A percentile compares a stretch with the other conserved stretches of the same genome.
Evolutionary conservation across 768 basidiomycete genomes (phyloP).

Genomic region (Boletus tomentosulus): DNA sequence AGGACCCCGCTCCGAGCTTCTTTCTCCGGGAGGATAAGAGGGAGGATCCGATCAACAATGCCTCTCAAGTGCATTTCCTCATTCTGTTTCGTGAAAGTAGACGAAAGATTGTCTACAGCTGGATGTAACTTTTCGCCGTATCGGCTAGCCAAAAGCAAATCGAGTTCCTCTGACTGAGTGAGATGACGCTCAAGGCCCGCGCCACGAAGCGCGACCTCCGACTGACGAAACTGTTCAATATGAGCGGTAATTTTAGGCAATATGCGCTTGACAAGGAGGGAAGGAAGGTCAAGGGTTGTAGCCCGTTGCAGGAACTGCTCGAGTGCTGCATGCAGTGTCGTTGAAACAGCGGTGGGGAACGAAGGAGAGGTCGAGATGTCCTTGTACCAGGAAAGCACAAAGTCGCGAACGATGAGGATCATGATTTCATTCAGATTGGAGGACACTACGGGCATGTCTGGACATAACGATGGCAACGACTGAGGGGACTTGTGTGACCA

Average conservation of each 20-base stretch:
- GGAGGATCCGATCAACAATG: slow-evolving; percentile 68
- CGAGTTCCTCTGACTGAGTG: slow-evolving; percentile 87
- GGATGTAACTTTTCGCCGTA: slow-evolving; percentile 79
- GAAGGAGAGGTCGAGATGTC: slow-evolving; percentile 81
- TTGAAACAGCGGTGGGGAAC: slow-evolving; percentile 83
- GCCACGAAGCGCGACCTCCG: slow-evolving; percentile 81
- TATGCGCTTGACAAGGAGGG: slow-evolving; percentile 76
- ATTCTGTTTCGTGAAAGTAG: slow-evolving; percentile 83
- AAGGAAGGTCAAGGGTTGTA: slow-evolving; percentile 62
- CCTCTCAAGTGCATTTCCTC: slow-evolving; percentile 82
- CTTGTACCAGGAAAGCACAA: slow-evolving; percentile 87
- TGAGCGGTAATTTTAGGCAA: slow-evolving; percentile 88
- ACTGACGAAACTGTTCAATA: slow-evolving; percentile 85
- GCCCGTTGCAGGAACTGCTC: slow-evolving; percentile 54
- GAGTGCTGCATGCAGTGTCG: slow-evolving; percentile 63
- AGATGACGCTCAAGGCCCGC: slow-evolving; percentile 76
- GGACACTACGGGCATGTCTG: slow-evolving; percentile 61
- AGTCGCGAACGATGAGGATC: slow-evolving; percentile 78
- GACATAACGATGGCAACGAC: slow-evolving; percentile 61
- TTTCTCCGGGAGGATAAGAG: slow-evolving; percentile 67
- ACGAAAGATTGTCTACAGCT: slow-evolving; percentile 84
- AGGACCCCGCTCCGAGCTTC: slow-evolving; percentile 71
- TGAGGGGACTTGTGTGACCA: slow-evolving; percentile 78
- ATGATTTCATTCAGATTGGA: slow-evolving; percentile 76
- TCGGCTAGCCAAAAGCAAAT: slow-evolving; percentile 77